phyloP scores from a whole-genome alignment of 805 yeast genomes.

The Cyberlindnera veronae region DNA sequence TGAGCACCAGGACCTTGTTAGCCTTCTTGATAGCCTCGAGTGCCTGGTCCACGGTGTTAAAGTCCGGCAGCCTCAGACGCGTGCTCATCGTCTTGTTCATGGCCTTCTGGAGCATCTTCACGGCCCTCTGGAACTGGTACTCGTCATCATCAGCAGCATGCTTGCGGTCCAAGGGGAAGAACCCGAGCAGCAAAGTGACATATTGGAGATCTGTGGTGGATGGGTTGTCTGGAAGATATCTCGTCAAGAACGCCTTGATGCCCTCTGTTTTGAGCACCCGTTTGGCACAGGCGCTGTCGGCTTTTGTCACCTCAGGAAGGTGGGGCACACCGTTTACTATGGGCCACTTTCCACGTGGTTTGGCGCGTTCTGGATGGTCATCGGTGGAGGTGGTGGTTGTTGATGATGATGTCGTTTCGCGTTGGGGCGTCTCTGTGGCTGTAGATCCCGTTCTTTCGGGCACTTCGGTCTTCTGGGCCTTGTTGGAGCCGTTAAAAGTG shows the following conservation, averaged over 20 bases:
- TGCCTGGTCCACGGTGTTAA: slow-evolving; percentile 58
- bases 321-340: slow-evolving; percentile 33
- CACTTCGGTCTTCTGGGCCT: not conserved
- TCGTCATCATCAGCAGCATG: slow-evolving; percentile 40
- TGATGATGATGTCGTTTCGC: not conserved
- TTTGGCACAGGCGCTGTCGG: slow-evolving; percentile 44
- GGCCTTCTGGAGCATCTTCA: slow-evolving; percentile 56
- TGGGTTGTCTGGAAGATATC: slow-evolving; percentile 59
- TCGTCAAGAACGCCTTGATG: slow-evolving; percentile 52
- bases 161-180: slow-evolving; percentile 28
- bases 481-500: not conserved
- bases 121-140: slow-evolving; percentile 42
- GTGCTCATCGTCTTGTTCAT: slow-evolving; percentile 57
- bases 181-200: slow-evolving; percentile 64
- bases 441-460: not conserved
- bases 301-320: slow-evolving; percentile 38
- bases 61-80: slow-evolving; percentile 51
- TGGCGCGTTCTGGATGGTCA: too few species aligned
- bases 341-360: slow-evolving; percentile 2
- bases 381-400: too few species aligned
- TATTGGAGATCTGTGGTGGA: slow-evolving; percentile 52
- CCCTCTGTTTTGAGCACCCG: slow-evolving; percentile 59
- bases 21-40: slow-evolving; percentile 51
- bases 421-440: not conserved
- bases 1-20: slow-evolving; percentile 62